phyloP scores from a whole-genome alignment of 2,329 filamentous ascomycete genomes.

The Alternaria incomplexa region DNA sequence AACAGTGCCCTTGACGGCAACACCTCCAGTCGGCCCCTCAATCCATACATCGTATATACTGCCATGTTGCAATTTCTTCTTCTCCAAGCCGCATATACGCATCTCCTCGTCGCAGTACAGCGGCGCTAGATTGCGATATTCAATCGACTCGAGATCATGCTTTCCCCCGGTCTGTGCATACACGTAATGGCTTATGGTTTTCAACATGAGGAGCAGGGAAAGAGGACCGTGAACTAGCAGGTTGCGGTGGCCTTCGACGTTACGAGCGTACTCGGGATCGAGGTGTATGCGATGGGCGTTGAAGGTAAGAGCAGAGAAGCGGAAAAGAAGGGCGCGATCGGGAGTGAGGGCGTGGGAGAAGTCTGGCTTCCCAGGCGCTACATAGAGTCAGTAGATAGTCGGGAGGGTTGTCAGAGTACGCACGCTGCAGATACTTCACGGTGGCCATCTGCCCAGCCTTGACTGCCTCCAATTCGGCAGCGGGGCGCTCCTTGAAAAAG shows the following conservation, averaged over 20 bases:
- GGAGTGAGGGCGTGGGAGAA: slow-evolving; percentile 69
- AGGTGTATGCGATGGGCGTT: slow-evolving; percentile 94
- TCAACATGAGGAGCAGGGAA: slow-evolving; percentile 76
- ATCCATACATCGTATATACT: slow-evolving; percentile 49
- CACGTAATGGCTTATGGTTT: slow-evolving; percentile 58
- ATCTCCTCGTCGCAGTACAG: slow-evolving; percentile 77
- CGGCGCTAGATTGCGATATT: slow-evolving; percentile 83
- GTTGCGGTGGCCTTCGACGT: slow-evolving; percentile 75
- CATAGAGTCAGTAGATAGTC: slow-evolving; percentile 17
- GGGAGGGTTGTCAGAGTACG: slow-evolving; percentile 1
- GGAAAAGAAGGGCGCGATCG: slow-evolving; percentile 76
- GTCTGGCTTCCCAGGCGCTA: slow-evolving; percentile 59
- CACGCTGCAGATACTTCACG: slow-evolving; percentile 49
- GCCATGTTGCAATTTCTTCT: slow-evolving; percentile 28
- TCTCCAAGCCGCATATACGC: slow-evolving; percentile 68
- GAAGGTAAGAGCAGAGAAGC: slow-evolving; percentile 84
- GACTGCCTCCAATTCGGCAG: slow-evolving; percentile 45
- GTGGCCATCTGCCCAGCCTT: slow-evolving; percentile 32
- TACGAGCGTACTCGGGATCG: slow-evolving; percentile 71
- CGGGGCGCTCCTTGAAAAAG: slow-evolving; percentile 63
- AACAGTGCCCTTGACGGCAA: slow-evolving; percentile 54
- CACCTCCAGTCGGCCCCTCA: slow-evolving; percentile 49
- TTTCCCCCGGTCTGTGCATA: not conserved
- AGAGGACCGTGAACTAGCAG: slow-evolving; percentile 89
- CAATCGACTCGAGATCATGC: slow-evolving; percentile 62